phyloP scores from a whole-genome alignment of 352 stramenopile genomes.

The Globisporangium paddicum region DNA sequence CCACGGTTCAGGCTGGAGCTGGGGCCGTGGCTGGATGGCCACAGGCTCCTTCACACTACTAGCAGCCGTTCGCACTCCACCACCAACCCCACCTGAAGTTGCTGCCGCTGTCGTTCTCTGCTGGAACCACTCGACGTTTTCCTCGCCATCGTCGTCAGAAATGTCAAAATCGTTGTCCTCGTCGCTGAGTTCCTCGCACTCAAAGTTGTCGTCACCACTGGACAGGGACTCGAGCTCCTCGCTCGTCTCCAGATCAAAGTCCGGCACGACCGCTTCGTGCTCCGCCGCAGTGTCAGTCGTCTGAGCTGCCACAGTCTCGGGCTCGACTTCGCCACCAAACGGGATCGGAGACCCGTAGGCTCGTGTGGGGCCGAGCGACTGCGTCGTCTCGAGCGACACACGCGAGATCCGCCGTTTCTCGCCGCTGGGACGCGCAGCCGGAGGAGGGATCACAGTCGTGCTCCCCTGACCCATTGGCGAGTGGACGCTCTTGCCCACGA shows the following conservation, averaged over 20 bases:
- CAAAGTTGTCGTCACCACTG: conserved; percentile 49
- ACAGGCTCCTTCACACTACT: neutral
- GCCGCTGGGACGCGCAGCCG: neutral
- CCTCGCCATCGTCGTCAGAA: neutral
- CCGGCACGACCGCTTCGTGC: neutral
- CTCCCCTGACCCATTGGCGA: neutral
- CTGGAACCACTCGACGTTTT: neutral
- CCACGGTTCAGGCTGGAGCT: neutral
- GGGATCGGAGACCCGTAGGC: neutral
- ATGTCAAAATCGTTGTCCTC: neutral
- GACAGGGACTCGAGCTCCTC: conserved; percentile 13
- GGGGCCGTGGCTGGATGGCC: neutral
- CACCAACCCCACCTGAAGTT: neutral
- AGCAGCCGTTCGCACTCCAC: neutral
- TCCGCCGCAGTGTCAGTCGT: neutral
- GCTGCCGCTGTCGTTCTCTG: too few relatives aligned
- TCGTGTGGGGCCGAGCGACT: neutral
- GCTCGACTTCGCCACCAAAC: neutral
- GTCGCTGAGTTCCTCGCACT: conserved; percentile 59
- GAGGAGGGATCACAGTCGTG: neutral
- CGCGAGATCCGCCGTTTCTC: conserved; percentile 2
- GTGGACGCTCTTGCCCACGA: conserved; percentile 36
- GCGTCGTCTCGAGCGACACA: neutral
- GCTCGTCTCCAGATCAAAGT: conserved; percentile 8
- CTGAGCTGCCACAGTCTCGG: neutral